Evolutionary conservation across 2,329 filamentous ascomycete species (phyloP).

Genomic region (Dryadomyces quercus-mongolicae): DNA sequence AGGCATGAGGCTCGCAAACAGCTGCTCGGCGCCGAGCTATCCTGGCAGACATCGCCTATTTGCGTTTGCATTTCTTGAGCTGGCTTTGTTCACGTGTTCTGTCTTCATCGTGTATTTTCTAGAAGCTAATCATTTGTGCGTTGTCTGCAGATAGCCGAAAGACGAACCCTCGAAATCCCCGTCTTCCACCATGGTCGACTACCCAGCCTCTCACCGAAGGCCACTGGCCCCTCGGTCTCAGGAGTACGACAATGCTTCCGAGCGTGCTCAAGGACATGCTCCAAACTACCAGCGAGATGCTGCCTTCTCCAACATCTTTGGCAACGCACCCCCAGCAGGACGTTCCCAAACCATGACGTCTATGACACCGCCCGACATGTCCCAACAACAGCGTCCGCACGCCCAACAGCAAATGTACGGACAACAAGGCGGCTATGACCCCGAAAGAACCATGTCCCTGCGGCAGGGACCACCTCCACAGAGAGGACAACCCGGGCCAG

Average conservation of each 20-base stretch:
- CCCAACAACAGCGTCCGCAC: conserved; percentile 9
- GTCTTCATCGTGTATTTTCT: neutral
- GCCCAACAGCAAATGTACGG: conserved; percentile 1
- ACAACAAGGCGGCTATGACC: conserved; percentile 7
- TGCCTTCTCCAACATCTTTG: conserved; percentile 94
- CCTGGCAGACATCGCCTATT: neutral
- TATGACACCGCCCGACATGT: conserved; percentile 33
- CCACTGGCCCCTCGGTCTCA: conserved; percentile 24
- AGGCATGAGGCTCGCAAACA: neutral
- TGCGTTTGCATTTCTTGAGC: neutral
- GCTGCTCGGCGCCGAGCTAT: neutral
- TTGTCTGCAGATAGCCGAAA: conserved; percentile 1
- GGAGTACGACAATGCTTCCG: conserved; percentile 31
- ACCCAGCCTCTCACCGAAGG: conserved; percentile 38
- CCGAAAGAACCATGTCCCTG: conserved; percentile 55
- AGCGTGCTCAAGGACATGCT: conserved; percentile 14
- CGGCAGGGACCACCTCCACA: conserved; percentile 56
- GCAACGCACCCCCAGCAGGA: conserved; percentile 70
- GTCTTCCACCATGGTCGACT: conserved; percentile 39
- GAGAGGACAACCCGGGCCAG: conserved; percentile 27
- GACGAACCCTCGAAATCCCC: neutral
- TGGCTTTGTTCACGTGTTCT: neutral
- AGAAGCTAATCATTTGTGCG: conserved; percentile 10
- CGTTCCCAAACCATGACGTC: conserved; percentile 94
- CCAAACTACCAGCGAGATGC: conserved; percentile 70